Conservation (phyloP, 257 asterid genomes). For the Gynochthodes officinalis region DNA sequence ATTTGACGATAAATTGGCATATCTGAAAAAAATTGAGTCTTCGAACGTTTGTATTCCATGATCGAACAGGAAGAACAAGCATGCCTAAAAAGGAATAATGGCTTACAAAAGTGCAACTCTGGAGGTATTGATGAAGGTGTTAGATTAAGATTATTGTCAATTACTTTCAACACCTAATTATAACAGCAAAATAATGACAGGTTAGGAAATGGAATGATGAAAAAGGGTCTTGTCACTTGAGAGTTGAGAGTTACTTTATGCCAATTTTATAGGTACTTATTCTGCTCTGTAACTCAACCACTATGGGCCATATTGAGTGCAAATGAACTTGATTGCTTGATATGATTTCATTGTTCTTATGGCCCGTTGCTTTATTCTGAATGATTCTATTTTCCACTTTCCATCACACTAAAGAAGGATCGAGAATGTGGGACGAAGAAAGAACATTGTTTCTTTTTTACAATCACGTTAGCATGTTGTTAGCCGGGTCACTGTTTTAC, state of each 20-base stretch:
- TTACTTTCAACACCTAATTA: constrained; percentile 4
- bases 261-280: no score
- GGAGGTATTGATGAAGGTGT: background rate
- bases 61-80: no score
- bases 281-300: background rate
- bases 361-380: background rate
- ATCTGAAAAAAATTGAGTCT: no score
- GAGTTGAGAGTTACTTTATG: no score
- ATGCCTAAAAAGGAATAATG: no score
- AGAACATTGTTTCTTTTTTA: background rate
- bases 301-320: background rate
- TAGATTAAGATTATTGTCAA: background rate
- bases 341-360: background rate
- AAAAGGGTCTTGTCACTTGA: no score
- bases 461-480: constrained; percentile 1
- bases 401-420: background rate
- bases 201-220: background rate
- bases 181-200: no score
- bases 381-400: constrained; percentile 7
- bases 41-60: no score
- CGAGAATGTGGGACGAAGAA: constrained; percentile 3
- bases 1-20: no score
- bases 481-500: background rate
- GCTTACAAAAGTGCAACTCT: no score
- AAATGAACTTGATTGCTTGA: background rate